Evolutionary conservation across 306 rosid genomes (phyloP).

Genomic region (Begonia fuchsioides): DNA sequence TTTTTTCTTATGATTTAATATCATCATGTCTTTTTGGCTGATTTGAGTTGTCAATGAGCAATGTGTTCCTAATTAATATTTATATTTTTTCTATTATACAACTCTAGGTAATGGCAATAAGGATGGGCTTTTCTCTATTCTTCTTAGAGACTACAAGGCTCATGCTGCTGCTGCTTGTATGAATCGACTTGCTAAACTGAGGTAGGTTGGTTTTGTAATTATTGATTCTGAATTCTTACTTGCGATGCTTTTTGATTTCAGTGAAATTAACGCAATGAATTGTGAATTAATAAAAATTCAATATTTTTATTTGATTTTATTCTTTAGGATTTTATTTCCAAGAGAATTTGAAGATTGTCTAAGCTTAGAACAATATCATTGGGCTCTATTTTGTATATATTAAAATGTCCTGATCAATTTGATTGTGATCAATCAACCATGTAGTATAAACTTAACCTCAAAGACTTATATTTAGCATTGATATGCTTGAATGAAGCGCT

Average conservation of each 20-base stretch:
- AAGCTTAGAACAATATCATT: background rate
- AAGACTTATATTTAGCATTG: background rate
- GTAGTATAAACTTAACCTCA: background rate
- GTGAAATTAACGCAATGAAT: background rate
- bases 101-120: constrained; percentile 80
- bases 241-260: constrained; percentile 2
- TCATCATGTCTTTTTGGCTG: background rate
- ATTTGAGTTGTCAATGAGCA: constrained; percentile 2
- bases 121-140: constrained; percentile 84
- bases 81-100: constrained; percentile 4
- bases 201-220: constrained; percentile 24
- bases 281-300: background rate
- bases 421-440: background rate
- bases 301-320: background rate
- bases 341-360: background rate
- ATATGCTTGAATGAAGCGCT: constrained; percentile 54
- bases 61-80: constrained; percentile 1
- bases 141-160: constrained; percentile 81
- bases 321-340: background rate
- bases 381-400: background rate
- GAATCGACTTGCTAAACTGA: constrained; percentile 92
- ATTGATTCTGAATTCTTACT: constrained; percentile 1
- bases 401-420: background rate
- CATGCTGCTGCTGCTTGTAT: constrained; percentile 92
- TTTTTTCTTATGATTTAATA: too few relatives aligned